Percentiles rank a stretch among this genome's conserved stretches.
These are phyloP conservation scores for Talaromyces borbonicus DNA, from an alignment of 495 filamentous ascomycete genomes.

Conservation along the genomic window DNA sequence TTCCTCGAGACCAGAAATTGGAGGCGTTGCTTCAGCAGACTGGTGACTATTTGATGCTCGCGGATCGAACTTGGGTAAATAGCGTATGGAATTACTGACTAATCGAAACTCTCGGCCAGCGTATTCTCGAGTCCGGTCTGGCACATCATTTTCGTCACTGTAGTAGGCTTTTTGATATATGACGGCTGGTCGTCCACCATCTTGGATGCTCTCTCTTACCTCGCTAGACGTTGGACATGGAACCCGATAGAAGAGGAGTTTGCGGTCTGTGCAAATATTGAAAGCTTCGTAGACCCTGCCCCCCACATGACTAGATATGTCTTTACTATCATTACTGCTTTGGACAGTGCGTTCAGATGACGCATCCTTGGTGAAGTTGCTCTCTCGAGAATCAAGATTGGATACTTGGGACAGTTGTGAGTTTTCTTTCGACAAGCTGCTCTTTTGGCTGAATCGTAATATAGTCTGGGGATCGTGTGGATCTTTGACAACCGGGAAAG, in stretches of 20 bases:
- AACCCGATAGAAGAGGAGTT: constrained; percentile 18
- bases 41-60: constrained; percentile 45
- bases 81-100: constrained; percentile 62
- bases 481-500: constrained; percentile 74
- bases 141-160: constrained; percentile 78
- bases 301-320: background rate
- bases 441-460: constrained; percentile 59
- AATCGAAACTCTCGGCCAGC: constrained; percentile 81
- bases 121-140: constrained; percentile 69
- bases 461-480: constrained; percentile 55
- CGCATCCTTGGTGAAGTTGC: background rate
- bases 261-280: constrained; percentile 14
- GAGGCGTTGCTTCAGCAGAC: constrained; percentile 30
- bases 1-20: constrained; percentile 24
- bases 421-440: constrained; percentile 29
- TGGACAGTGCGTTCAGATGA: background rate
- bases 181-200: constrained; percentile 38
- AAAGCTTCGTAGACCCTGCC: constrained; percentile 19
- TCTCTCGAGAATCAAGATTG: background rate
- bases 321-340: background rate
- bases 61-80: constrained; percentile 69
- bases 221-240: constrained; percentile 21
- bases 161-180: constrained; percentile 86
- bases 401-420: constrained; percentile 18
- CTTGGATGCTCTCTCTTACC: constrained; percentile 19